Evolutionary conservation across 768 basidiomycete species (phyloP), one percentile per base, ranked within the genome.

Genomic region (Collybiopsis confluens): DNA sequence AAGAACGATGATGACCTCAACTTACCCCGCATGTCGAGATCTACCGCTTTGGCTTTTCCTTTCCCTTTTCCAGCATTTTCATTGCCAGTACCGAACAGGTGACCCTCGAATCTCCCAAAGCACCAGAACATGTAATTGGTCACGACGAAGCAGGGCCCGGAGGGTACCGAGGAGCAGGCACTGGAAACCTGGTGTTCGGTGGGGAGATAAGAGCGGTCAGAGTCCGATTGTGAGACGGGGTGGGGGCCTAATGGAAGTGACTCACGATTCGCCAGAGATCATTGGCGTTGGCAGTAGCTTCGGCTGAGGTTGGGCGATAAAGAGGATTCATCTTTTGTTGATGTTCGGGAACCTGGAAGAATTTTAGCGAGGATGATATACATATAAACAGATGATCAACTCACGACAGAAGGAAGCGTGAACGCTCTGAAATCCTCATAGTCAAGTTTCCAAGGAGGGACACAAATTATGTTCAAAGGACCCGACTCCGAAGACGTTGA

Each of bases 61-160:
- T 48, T 48, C 10, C 18, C 21, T 3, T 48, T 36, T 9, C 2
- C 21, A 13, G 4, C 15, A 2, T 45, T 18, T 15, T 3, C 3
- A 9, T 11, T 33, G 2, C 24, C n/a, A n/a, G n/a, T n/a, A n/a
- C n/a, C n/a, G n/a, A n/a, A 3, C 18, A 13, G 2, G 2, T 4
- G 10, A 15, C 30, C 6, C 24, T n/a, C 9, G 35, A 48, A 36
- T 20, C 20, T 37, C 9, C 47, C 47, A n/a, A 48, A 48, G 21
- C 47, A 48, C 47, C 47, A 48, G 23, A 48, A 48, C 11, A 21
- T 5, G 20, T 48, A 48, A 21, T 48, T 48, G 9, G 47, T 48
- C 21, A 48, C 47, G 2, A 48, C 33, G 26, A 48, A 48, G 26
- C 47, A 48, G 21, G 47, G 47, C n/a, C 47, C 47, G 11, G 30